Percentiles rank a stretch among this genome's conserved stretches.
Evolutionary conservation across 2,329 filamentous ascomycete genomes (phyloP).

Genomic region (Arthrobotrys entomopaga): DNA sequence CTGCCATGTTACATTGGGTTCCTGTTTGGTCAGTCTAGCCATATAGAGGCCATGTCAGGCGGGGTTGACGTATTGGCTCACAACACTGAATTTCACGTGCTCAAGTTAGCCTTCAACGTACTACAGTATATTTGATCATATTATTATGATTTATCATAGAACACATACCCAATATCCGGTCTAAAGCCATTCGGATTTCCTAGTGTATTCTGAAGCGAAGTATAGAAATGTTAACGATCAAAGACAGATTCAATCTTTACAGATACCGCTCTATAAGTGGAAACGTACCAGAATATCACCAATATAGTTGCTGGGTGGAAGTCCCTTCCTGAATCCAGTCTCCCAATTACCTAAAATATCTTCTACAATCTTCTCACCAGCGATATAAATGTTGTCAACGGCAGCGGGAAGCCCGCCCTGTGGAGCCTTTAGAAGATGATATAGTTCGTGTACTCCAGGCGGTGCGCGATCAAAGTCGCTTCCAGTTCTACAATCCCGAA

Average conservation of each 20-base stretch:
- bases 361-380: constrained; percentile 72
- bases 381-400: constrained; percentile 73
- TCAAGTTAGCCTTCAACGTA: too few species aligned
- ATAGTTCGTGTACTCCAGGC: constrained; percentile 67
- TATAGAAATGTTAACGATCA: not conserved
- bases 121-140: too few species aligned
- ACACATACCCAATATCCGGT: constrained; percentile 24
- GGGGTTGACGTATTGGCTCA: constrained; percentile 10
- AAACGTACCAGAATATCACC: constrained; percentile 71
- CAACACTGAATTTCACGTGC: constrained; percentile 10
- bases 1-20: not conserved
- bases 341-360: constrained; percentile 74
- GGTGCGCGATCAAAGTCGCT: constrained; percentile 78
- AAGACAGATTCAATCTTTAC: too few species aligned
- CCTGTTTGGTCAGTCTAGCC: not conserved
- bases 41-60: not conserved
- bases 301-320: constrained; percentile 72
- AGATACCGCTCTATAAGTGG: too few species aligned
- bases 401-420: constrained; percentile 74
- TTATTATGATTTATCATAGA: not conserved
- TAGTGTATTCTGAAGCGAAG: constrained; percentile 9
- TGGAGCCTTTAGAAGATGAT: constrained; percentile 70
- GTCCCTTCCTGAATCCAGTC: constrained; percentile 68
- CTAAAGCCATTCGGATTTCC: constrained; percentile 12
- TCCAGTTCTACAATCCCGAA: constrained; percentile 60